These are phyloP conservation scores for Xylariaceae sp. DNA, from an alignment of 2,329 filamentous ascomycete genomes.

Conservation along the genomic window DNA sequence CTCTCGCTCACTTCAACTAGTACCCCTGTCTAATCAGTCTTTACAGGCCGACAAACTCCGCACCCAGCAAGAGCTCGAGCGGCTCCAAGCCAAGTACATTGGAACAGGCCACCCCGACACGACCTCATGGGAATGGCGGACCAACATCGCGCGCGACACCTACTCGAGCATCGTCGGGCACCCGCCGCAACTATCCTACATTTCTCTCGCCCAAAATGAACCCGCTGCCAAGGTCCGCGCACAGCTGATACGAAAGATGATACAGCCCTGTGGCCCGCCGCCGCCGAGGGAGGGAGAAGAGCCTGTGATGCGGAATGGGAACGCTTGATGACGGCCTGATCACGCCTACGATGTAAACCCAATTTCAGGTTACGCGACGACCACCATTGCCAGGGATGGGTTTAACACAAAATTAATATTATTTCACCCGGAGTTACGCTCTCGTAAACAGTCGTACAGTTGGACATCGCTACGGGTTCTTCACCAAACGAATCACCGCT, in stretches of 20 bases:
- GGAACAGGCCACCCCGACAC: conserved; percentile 96
- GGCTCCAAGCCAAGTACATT: conserved; percentile 91
- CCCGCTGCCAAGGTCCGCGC: conserved; percentile 74
- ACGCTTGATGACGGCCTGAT: conserved; percentile 3
- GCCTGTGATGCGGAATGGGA: conserved; percentile 14
- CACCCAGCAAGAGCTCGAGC: conserved; percentile 94
- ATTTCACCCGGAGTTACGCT: no score
- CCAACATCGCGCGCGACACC: conserved; percentile 91
- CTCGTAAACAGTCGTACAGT: no score
- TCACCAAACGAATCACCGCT: no score
- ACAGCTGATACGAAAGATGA: conserved; percentile 76
- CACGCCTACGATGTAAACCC: no score
- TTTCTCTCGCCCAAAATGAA: conserved; percentile 85
- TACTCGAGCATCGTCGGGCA: conserved; percentile 88
- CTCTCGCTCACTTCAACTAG: no score
- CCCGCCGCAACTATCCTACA: conserved; percentile 81
- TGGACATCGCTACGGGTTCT: no score
- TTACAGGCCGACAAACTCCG: conserved; percentile 90
- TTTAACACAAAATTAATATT: no score
- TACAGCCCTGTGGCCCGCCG: conserved; percentile 58
- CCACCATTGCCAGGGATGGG: no score
- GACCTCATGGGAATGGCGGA: conserved; percentile 94
- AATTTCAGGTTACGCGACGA: not conserved
- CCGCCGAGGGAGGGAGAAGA: conserved; percentile 51
- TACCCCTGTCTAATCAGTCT: not conserved